phyloP scores from a whole-genome alignment of 2,329 filamentous ascomycete genomes.

The Alternaria angustiovoidea region DNA sequence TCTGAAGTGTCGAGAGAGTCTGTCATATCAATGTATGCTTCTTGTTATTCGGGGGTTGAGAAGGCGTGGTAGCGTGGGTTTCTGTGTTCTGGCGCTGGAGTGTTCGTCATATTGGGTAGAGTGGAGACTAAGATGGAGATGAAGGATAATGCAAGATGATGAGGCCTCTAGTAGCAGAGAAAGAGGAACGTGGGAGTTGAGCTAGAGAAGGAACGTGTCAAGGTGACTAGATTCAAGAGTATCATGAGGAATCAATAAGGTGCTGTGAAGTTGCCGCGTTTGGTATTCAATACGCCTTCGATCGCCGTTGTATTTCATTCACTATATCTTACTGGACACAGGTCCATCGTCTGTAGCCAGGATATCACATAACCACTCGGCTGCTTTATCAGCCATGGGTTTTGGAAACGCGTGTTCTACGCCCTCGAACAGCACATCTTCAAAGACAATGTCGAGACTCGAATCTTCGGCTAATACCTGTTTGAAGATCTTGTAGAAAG shows the following conservation, averaged over 20 bases:
- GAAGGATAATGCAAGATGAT: not conserved
- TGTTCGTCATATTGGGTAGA: not conserved
- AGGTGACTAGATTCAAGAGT: no score
- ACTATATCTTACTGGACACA: slow-evolving; percentile 37
- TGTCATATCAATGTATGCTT: not conserved
- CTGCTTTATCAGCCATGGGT: slow-evolving; percentile 72
- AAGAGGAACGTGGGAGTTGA: accelerated
- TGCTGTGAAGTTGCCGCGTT: not conserved
- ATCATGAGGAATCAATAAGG: no score
- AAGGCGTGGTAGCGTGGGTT: not conserved
- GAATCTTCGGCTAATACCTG: slow-evolving; percentile 62
- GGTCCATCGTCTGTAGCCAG: slow-evolving; percentile 32
- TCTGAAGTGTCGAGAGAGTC: not conserved
- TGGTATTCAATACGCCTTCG: not conserved
- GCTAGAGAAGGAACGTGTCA: no score
- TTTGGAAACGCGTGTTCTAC: slow-evolving; percentile 74
- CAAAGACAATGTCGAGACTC: slow-evolving; percentile 61
- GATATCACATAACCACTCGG: slow-evolving; percentile 65
- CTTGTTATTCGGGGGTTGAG: not conserved
- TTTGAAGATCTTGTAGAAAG: slow-evolving; percentile 70
- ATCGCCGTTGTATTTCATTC: not conserved
- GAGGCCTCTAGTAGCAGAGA: no score
- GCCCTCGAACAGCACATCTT: slow-evolving; percentile 73
- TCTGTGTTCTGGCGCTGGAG: not conserved
- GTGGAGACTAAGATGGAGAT: not conserved